Base-by-base conservation (phyloP, 1,139 yeast species). In the Magnusiomyces tetraspermus region DNA sequence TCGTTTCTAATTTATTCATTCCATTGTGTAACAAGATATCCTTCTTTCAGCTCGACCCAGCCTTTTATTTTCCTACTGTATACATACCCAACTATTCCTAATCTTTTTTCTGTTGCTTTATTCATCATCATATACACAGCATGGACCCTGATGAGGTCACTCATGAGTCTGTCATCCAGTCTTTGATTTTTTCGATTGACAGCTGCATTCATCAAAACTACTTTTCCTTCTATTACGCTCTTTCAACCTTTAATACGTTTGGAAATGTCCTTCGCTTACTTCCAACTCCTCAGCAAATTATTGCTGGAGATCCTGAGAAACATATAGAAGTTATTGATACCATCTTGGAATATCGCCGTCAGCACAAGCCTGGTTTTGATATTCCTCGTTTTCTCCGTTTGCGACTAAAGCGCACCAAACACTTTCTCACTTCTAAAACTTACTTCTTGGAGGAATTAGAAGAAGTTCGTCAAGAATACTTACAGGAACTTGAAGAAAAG, bases 81-180 rank as follows among this genome's bases (percentile, higher is more conserved):
- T n/a, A n/a, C n/a, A n/a, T n/a, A n/a, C n/a, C n/a, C n/a, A n/a
- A n/a, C n/a, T n/a, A n/a, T n/a, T n/a, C n/a, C n/a, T n/a, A n/a
- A n/a, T n/a, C n/a, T n/a, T n/a, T n/a, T n/a, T n/a, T n/a, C n/a
- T n/a, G n/a, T n/a, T n/a, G n/a, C n/a, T n/a, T n/a, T n/a, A n/a
- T n/a, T n/a, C n/a, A n/a, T n/a, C n/a, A n/a, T n/a, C n/a, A n/a
- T n/a, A n/a, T n/a, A n/a, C n/a, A n/a, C n/a, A 38, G 8, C 15
- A 38, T 38, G 42, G 49, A 33, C 49, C 41, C 22, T 15, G 49
- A 46, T 46, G 49, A 33, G 49, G 49, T 46, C 41, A 46, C 49
- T 11, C 28, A 36, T 15, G 49, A 46, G 36, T 46, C 49, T 13
- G 49, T 36, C 15, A 46, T 36, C 21, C 42, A 46, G 49, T 33